These are phyloP conservation scores for Pyricularia grisea DNA, from an alignment of 2,329 filamentous ascomycete genomes.

Conservation along the genomic window DNA sequence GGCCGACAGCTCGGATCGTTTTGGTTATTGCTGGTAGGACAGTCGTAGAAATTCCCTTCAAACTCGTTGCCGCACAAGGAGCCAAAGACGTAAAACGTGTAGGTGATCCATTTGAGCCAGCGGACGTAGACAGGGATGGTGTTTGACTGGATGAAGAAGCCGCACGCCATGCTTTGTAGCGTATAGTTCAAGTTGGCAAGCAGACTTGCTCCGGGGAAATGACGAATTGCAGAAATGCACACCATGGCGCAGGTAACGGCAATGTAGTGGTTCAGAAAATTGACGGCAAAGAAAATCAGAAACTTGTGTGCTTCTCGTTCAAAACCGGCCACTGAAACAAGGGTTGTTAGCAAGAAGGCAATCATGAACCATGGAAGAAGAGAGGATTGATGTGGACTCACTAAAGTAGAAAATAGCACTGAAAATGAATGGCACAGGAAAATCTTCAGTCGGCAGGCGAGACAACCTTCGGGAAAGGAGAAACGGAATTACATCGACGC, in stretches of 20 bases:
- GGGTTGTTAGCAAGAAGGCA: neutral
- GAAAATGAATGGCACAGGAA: conserved; percentile 64
- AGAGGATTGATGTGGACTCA: neutral
- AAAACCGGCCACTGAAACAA: conserved; percentile 50
- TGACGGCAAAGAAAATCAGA: conserved; percentile 61
- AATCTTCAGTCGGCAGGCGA: conserved; percentile 59
- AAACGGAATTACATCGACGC: conserved; percentile 60
- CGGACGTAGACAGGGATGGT: conserved; percentile 69
- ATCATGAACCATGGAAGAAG: neutral
- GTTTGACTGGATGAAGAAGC: conserved; percentile 66
- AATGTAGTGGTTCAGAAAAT: conserved; percentile 63
- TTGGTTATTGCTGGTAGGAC: conserved; percentile 52
- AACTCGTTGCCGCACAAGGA: conserved; percentile 68
- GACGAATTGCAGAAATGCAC: conserved; percentile 54
- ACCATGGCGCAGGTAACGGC: conserved; percentile 62
- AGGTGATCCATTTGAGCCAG: conserved; percentile 60
- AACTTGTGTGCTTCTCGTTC: conserved; percentile 54
- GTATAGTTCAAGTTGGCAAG: conserved; percentile 67
- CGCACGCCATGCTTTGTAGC: conserved; percentile 64
- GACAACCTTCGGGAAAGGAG: conserved; percentile 61
- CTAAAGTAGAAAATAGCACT: conserved; percentile 66
- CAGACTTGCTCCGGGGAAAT: conserved; percentile 62
- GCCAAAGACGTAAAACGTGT: conserved; percentile 62
- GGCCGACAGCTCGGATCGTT: conserved; percentile 56
- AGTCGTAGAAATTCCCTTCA: conserved; percentile 61